A percentile compares a stretch with the other conserved stretches of the same genome.
Conservation (phyloP, 2,329 filamentous ascomycete species). For the Colletotrichum coccodes region DNA sequence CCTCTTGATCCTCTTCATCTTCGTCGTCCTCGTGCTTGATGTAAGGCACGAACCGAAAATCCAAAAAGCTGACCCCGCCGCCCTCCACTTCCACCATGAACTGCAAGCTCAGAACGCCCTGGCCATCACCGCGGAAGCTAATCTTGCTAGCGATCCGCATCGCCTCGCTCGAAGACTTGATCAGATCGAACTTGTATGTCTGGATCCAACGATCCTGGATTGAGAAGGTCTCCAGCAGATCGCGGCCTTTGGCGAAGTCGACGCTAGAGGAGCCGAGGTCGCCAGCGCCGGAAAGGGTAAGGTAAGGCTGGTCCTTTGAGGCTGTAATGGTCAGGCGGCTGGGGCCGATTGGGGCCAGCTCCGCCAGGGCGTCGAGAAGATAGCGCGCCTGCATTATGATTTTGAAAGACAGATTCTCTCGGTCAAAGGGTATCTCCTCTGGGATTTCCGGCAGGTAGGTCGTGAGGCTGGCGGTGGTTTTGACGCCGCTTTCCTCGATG, state of each 20-base stretch:
- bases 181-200: conserved; percentile 86
- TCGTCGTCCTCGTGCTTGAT: conserved; percentile 68
- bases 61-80: conserved; percentile 76
- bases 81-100: conserved; percentile 93
- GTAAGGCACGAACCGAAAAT: conserved; percentile 85
- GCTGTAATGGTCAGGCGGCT: conserved; percentile 76
- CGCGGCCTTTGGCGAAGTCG: conserved; percentile 71
- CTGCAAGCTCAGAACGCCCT: conserved; percentile 92
- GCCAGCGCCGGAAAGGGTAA: conserved; percentile 76
- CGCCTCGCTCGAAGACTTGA: conserved; percentile 88
- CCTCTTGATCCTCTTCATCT: conserved; percentile 51
- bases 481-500: conserved; percentile 86
- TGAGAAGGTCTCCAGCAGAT: conserved; percentile 79
- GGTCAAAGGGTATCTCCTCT: conserved; percentile 89
- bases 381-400: conserved; percentile 89
- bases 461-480: conserved; percentile 87
- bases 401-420: conserved; percentile 84
- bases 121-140: conserved; percentile 85
- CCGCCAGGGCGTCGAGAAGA: conserved; percentile 77
- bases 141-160: conserved; percentile 95
- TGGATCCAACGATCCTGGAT: conserved; percentile 71
- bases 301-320: conserved; percentile 72
- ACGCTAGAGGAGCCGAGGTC: conserved; percentile 72
- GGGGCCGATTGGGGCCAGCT: conserved; percentile 77
- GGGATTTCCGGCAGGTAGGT: conserved; percentile 83